Evolutionary conservation across 768 basidiomycete genomes (phyloP).

Genomic region (Infundibulicybe gibba): DNA sequence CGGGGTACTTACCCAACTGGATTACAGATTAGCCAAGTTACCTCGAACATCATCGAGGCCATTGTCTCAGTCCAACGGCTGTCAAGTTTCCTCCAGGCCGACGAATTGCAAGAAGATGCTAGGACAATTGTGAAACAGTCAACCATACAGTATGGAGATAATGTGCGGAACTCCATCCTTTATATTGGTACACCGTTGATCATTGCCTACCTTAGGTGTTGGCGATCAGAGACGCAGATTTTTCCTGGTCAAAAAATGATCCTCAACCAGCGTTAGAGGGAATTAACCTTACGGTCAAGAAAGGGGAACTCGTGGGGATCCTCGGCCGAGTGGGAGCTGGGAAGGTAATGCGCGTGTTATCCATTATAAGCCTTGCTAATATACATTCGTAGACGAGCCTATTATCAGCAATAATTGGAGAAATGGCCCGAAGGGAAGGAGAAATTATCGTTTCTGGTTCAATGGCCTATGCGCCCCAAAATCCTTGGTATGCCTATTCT

Average conservation of each 20-base stretch:
- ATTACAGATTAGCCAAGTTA: slow-evolving; percentile 62
- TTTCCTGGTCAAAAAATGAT: slow-evolving; percentile 67
- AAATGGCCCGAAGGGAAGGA: slow-evolving; percentile 79
- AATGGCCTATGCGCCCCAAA: slow-evolving; percentile 83
- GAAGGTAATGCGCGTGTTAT: slow-evolving; percentile 47
- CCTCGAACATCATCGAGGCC: slow-evolving; percentile 82
- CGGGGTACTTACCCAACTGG: too few relatives aligned
- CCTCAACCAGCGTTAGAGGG: slow-evolving; percentile 67
- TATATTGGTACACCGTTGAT: not conserved
- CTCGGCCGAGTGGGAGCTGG: slow-evolving; percentile 90
- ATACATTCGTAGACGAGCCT: slow-evolving; percentile 53
- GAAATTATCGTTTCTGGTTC: slow-evolving; percentile 64
- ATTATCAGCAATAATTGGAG: slow-evolving; percentile 79
- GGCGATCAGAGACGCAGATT: slow-evolving; percentile 72
- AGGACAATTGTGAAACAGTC: slow-evolving; percentile 45
- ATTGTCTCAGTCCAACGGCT: slow-evolving; percentile 80
- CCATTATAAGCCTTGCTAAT: not conserved
- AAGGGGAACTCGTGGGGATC: slow-evolving; percentile 83
- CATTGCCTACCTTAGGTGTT: slow-evolving; percentile 40
- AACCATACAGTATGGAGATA: slow-evolving; percentile 52
- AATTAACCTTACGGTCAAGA: slow-evolving; percentile 69
- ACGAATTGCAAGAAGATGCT: slow-evolving; percentile 80
- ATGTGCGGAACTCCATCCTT: slow-evolving; percentile 30
- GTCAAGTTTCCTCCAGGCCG: slow-evolving; percentile 67
- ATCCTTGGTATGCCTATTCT: slow-evolving; percentile 62